phyloP scores from a whole-genome alignment of 2,329 filamentous ascomycete species.

The Drechslerella coelobrocha region DNA sequence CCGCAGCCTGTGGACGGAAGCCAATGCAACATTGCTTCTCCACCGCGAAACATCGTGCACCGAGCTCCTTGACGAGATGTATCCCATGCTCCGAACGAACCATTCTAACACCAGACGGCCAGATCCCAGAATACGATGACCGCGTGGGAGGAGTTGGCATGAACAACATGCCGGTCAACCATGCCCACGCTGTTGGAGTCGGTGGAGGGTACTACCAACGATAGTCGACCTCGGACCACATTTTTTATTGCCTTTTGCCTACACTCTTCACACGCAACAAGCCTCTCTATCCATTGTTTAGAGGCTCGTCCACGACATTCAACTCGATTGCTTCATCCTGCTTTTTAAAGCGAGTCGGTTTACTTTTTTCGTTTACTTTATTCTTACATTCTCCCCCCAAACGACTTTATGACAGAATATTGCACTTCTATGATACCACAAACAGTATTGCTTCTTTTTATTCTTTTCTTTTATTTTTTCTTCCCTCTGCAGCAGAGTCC shows the following conservation, averaged over 20 bases:
- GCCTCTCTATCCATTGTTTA: constrained; percentile 42
- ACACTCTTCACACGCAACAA: constrained; percentile 8
- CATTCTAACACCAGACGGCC: constrained; percentile 34
- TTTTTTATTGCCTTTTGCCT: not conserved
- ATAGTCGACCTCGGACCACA: constrained; percentile 12
- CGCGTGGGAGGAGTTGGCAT: constrained; percentile 48
- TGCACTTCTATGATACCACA: constrained; percentile 50
- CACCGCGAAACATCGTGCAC: constrained; percentile 6
- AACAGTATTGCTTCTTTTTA: constrained; percentile 28
- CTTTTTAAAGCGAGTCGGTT: constrained; percentile 29
- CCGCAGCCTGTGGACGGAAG: constrained; percentile 22
- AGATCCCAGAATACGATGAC: constrained; percentile 48
- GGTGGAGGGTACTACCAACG: constrained; percentile 49
- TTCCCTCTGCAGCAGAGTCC: constrained; percentile 24
- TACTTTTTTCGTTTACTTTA: constrained; percentile 2
- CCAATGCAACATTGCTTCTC: constrained; percentile 15
- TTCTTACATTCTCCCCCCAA: constrained; percentile 24
- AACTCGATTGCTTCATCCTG: not conserved
- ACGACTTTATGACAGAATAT: constrained; percentile 49
- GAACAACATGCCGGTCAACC: constrained; percentile 46
- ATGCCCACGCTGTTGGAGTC: constrained; percentile 46
- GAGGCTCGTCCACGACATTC: constrained; percentile 21
- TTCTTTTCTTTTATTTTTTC: constrained; percentile 9
- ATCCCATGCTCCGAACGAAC: constrained; percentile 10
- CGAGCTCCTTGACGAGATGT: constrained; percentile 2